These are phyloP conservation scores for Lumnitzera racemosa DNA, from an alignment of 345 rosid species.

Conservation along the genomic window DNA sequence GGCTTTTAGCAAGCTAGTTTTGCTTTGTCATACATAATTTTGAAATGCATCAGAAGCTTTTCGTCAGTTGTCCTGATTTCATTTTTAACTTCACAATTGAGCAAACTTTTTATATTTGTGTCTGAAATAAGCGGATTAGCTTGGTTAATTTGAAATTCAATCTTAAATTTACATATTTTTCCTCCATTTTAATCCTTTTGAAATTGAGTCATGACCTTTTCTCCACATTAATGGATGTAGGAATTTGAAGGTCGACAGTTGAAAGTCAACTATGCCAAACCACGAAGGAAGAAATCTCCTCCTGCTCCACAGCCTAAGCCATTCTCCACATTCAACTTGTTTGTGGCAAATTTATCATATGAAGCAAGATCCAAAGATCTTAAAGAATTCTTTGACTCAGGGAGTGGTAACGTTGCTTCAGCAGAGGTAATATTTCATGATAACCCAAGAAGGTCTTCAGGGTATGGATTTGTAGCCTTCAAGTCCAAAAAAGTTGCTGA, in stretches of 20 bases:
- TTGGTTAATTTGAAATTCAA: too few relatives aligned
- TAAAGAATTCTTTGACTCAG: conserved; percentile 52
- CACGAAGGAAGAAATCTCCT: conserved; percentile 41
- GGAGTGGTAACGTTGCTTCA: conserved; percentile 44
- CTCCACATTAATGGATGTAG: conserved; percentile 22
- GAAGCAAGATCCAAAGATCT: conserved; percentile 62
- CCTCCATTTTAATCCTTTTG: neutral
- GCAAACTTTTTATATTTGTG: too few relatives aligned
- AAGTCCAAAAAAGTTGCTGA: conserved; percentile 71
- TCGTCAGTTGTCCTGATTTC: too few relatives aligned
- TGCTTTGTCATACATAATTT: too few relatives aligned
- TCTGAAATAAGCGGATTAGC: too few relatives aligned
- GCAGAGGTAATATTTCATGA: conserved; percentile 63
- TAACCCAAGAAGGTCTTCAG: conserved; percentile 68
- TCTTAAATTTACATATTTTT: too few relatives aligned
- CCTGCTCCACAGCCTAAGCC: conserved; percentile 29
- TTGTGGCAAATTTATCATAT: conserved; percentile 58
- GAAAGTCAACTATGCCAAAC: conserved; percentile 52
- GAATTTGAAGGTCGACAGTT: conserved; percentile 63
- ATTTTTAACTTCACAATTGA: too few relatives aligned
- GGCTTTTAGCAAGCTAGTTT: too few relatives aligned
- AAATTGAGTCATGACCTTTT: neutral
- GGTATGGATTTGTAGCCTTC: conserved; percentile 80
- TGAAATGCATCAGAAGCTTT: too few relatives aligned
- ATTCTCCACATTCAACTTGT: conserved; percentile 50